Evolutionary conservation across 495 filamentous ascomycete genomes (phyloP).

Genomic region (Neurospora sp.): DNA sequence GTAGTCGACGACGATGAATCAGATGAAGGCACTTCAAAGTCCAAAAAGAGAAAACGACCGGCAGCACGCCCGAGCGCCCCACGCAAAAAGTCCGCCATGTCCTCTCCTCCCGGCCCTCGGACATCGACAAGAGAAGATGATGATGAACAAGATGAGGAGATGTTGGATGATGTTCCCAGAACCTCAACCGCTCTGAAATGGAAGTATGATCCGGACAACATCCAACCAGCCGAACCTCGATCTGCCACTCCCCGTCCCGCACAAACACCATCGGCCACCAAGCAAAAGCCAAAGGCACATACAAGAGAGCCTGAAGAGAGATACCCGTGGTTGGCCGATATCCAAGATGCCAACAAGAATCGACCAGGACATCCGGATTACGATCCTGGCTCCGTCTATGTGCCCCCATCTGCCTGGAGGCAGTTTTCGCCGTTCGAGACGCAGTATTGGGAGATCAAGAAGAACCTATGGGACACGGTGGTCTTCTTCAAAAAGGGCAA

Average conservation of each 20-base stretch:
- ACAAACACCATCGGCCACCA: constrained; percentile 25
- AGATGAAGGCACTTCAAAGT: constrained; percentile 40
- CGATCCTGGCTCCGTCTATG: constrained; percentile 82
- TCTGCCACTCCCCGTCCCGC: constrained; percentile 24
- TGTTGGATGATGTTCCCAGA: constrained; percentile 43
- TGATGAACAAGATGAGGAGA: constrained; percentile 20
- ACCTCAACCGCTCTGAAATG: constrained; percentile 74
- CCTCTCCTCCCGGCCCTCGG: constrained; percentile 26
- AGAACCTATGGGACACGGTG: constrained; percentile 92
- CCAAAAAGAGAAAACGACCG: constrained; percentile 65
- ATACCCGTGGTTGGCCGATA: constrained; percentile 81
- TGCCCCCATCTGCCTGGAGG: constrained; percentile 65
- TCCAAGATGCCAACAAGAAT: constrained; percentile 73
- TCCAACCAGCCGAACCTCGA: constrained; percentile 47
- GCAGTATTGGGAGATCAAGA: constrained; percentile 99
- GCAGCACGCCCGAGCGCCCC: constrained; percentile 37
- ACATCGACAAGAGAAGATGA: background rate
- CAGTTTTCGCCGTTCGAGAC: constrained; percentile 91
- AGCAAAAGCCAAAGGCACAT: constrained; percentile 56
- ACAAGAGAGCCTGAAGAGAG: constrained; percentile 69
- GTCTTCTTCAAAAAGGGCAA: constrained; percentile 99
- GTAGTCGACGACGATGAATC: constrained; percentile 75
- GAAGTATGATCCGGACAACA: constrained; percentile 73
- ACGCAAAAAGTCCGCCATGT: constrained; percentile 46
- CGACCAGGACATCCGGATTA: constrained; percentile 76